Percentiles rank a stretch among this genome's conserved stretches.
Evolutionary conservation across 1,284 basidiomycete species (phyloP).

Genomic region (Fomitopsis schrenkii): DNA sequence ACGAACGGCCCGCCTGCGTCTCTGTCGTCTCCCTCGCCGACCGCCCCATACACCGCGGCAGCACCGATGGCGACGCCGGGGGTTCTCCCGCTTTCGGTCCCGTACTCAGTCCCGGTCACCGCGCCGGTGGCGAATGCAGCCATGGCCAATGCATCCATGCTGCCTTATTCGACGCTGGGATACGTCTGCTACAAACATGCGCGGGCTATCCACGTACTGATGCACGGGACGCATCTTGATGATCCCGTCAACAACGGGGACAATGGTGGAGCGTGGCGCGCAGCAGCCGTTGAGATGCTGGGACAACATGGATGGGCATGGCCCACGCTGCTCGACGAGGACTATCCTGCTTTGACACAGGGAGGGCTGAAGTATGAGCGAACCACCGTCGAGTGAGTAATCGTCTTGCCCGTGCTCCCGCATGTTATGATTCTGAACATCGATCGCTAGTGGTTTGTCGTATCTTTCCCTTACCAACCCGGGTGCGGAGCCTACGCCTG

Average conservation of each 20-base stretch:
- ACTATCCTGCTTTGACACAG: slow-evolving; percentile 37
- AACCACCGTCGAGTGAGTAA: slow-evolving; percentile 52
- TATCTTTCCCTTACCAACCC: slow-evolving; percentile 55
- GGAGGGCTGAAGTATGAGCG: slow-evolving; percentile 60
- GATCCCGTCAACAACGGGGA: too few species aligned
- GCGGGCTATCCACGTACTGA: slow-evolving; percentile 28
- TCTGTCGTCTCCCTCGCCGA: background rate
- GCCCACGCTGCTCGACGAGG: slow-evolving; percentile 59
- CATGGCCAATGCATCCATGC: background rate
- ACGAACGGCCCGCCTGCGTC: slow-evolving; percentile 40
- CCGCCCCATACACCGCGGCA: background rate
- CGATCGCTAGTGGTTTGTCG: slow-evolving; percentile 43
- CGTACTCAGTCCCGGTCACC: background rate
- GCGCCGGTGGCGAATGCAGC: background rate
- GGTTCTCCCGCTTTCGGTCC: background rate
- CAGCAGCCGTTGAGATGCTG: slow-evolving; percentile 23
- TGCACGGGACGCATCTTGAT: slow-evolving; percentile 14
- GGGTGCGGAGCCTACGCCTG: slow-evolving; percentile 47
- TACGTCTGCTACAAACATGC: slow-evolving; percentile 29
- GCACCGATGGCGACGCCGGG: background rate
- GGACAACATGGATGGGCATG: slow-evolving; percentile 52
- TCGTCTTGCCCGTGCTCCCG: slow-evolving; percentile 1
- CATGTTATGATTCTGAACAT: background rate
- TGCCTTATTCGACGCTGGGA: slow-evolving; percentile 7
- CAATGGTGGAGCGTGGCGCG: slow-evolving; percentile 11